These are phyloP conservation scores for Prunella vulgaris DNA, from an alignment of 257 asterid species.

Conservation along the genomic window DNA sequence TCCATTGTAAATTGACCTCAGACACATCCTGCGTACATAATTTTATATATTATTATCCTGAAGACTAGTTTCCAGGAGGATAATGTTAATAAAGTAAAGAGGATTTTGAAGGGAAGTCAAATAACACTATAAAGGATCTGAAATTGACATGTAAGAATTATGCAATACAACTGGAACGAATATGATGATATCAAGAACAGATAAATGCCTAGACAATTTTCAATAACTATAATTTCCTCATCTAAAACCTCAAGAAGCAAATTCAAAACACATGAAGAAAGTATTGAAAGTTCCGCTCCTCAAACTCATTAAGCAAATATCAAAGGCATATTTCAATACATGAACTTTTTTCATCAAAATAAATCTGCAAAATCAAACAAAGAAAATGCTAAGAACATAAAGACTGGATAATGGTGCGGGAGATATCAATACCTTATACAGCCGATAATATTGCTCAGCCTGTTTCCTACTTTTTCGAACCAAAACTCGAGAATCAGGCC, in stretches of 20 bases:
- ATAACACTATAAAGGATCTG: no score
- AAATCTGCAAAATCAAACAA: neutral
- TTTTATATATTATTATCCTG: no score
- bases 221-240: no score
- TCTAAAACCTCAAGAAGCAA: neutral
- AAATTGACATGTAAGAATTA: no score
- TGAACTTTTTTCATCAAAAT: conserved; percentile 8
- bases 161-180: neutral
- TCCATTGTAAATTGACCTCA: no score
- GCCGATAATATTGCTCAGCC: conserved; percentile 87
- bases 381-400: neutral
- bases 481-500: conserved; percentile 98
- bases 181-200: no score
- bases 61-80: no score
- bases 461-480: conserved; percentile 97
- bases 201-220: no score
- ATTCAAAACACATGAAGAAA: neutral
- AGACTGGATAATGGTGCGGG: neutral
- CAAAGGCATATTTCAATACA: neutral
- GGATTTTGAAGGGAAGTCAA: no score
- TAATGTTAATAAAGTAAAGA: no score
- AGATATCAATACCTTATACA: conserved; percentile 63
- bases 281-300: neutral
- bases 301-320: conserved; percentile 19
- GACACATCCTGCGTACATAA: no score